Evolutionary conservation across 805 yeast species (phyloP), one percentile per base, ranked within the genome.

Genomic region (Spathaspora sp.): DNA sequence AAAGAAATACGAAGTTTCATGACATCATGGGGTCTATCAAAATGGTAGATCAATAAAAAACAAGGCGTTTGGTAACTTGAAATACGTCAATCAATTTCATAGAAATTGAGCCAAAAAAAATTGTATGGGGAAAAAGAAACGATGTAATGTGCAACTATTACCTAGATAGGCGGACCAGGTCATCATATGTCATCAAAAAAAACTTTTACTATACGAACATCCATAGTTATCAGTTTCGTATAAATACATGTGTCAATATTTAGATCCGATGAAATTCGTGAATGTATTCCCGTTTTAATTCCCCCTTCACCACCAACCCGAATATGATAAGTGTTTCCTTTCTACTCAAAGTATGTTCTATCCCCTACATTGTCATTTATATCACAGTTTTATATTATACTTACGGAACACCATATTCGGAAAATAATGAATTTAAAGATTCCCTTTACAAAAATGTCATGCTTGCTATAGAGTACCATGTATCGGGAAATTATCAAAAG

Each of bases 371-470:
- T 3, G 48, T 60, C 1, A 18, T 64, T 12, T 51, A 55, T 23
- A 54, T 70, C 5, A 49, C 55, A 5, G 29, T 66, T 38, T 60
- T 62, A 48, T 70, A 64, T 52, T 68, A 62, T 50, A 70, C 73
- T 6, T 56, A 53, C n/a, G 73, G 73, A 8, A 69, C 75, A 1
- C 49, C 64, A 6, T 64, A 62, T 55, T 62, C 62, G 19, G 54
- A 50, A 16, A 64, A 59, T 55, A 46, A 48, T 19, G 70, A 69
- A 49, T 68, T 68, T 55, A 53, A 57, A 32, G 49, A 62, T 44
- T 65, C 70, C 11, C 57, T 66, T 10, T 59, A 57, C 57, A 69
- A 68, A 39, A 70, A 68, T 52, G 42, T 69, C 18, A 62, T 65
- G 44, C 52, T 68, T 40, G 48, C 69, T 17, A 58, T 62, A 9